A percentile compares a stretch with the other conserved stretches of the same genome.
Evolutionary conservation across 768 basidiomycete species (phyloP).

Genomic region (Amanita molliuscula): DNA sequence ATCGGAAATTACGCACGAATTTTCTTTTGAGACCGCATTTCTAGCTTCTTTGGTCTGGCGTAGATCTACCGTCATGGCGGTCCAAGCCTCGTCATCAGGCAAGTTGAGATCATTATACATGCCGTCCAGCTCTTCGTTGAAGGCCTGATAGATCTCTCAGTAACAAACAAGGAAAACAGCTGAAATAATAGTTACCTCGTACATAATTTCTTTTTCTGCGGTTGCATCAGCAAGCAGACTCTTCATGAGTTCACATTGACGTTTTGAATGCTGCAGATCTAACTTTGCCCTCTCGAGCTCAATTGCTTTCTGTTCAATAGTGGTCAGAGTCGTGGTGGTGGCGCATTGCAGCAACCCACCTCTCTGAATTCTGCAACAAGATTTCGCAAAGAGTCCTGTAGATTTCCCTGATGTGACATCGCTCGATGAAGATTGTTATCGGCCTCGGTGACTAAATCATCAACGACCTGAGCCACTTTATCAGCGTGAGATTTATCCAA

Average conservation of each 20-base stretch:
- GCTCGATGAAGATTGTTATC: slow-evolving; percentile 47
- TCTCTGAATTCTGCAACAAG: slow-evolving; percentile 45
- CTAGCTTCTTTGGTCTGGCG: slow-evolving; percentile 64
- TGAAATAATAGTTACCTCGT: slow-evolving; percentile 45
- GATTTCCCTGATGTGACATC: slow-evolving; percentile 40
- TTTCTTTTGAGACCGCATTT: slow-evolving; percentile 69
- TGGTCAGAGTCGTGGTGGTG: slow-evolving; percentile 1
- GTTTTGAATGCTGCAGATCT: slow-evolving; percentile 59
- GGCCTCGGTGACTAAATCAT: slow-evolving; percentile 42
- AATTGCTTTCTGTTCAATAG: slow-evolving; percentile 33
- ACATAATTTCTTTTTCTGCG: slow-evolving; percentile 88
- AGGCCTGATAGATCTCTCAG: slow-evolving; percentile 45
- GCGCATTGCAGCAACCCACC: slow-evolving; percentile 25
- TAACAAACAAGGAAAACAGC: not conserved
- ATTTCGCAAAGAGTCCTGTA: slow-evolving; percentile 39
- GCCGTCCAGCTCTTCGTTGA: slow-evolving; percentile 87
- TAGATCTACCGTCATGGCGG: slow-evolving; percentile 66
- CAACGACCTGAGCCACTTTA: slow-evolving; percentile 35
- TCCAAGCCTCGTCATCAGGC: slow-evolving; percentile 77
- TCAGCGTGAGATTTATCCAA: slow-evolving; percentile 18
- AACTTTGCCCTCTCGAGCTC: slow-evolving; percentile 53
- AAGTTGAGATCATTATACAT: slow-evolving; percentile 84
- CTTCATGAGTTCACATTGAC: slow-evolving; percentile 74
- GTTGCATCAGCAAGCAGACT: slow-evolving; percentile 67
- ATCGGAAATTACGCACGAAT: slow-evolving; percentile 45